Base-by-base conservation (phyloP, 169 alveolate genomes). In the Plasmodium relictum region DNA sequence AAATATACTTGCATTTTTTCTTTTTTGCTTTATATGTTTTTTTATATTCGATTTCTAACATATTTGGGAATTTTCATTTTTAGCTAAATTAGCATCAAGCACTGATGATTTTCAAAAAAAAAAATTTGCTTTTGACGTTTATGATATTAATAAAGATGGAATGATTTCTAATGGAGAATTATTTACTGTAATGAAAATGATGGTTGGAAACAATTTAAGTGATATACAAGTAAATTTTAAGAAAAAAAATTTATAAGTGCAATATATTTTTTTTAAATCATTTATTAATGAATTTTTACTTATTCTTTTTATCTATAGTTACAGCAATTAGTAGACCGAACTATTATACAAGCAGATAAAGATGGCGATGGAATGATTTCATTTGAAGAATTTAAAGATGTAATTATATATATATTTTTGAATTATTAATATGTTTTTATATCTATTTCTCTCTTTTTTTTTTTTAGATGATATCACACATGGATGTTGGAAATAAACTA, bases 291-390 rank as follows among this genome's bases (percentile, higher is more conserved):
- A 48, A n/a, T 31, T 20, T n/a, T 41, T 74, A 7, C 50, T 20
- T 14, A n/a, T 22, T 58, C 45, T 37, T 26, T 22, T 48, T 50
- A 20, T 44, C 22, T 88, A 41, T 88, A 98, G 98, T 95, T 98
- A 52, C 98, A 98, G 85, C 98, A 98, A 90, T 95, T 98, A 54
- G 99, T 98, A 61, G 99, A 98, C 92, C 92, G 99, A 88, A 97
- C 99, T 18, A 97, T 98, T 39, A 94, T 97, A 70, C 98, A 96
- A 89, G 99, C 99, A n/a, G 99, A 98, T 80, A 97, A 96, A 76
- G 99, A 98, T 90, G 98, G 97, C 48, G 99, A 98, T 94, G 99
- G 99, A 12, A 96, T 96, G 95, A 97, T 98, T 50, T 97, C 99
- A 45, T 98, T 96, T 95, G 98, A 95, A 50, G 99, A 98, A 85